A percentile compares a stretch with the other conserved stretches of the same genome.
Evolutionary conservation across 768 basidiomycete species (phyloP).

Genomic region (Collybia sordida): DNA sequence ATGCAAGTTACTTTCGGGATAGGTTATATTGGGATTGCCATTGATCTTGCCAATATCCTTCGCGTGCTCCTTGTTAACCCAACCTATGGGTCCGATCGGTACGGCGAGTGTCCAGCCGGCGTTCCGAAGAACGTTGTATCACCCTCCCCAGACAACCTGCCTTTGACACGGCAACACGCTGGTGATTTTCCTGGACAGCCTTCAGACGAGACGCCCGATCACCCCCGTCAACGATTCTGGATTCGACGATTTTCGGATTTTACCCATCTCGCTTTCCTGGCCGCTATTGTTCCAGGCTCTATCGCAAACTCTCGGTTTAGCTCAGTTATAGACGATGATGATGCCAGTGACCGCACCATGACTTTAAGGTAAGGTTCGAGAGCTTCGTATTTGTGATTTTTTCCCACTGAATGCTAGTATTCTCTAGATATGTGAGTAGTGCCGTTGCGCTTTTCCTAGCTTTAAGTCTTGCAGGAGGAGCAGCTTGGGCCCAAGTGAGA

Average conservation of each 20-base stretch:
- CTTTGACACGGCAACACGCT: neutral
- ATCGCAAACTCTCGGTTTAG: slow-evolving; percentile 21
- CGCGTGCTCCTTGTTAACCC: slow-evolving; percentile 25
- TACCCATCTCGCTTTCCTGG: slow-evolving; percentile 17
- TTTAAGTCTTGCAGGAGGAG: slow-evolving; percentile 14
- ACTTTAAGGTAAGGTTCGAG: slow-evolving; percentile 13
- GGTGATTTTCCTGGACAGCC: neutral
- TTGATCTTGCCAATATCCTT: slow-evolving; percentile 13
- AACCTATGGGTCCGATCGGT: slow-evolving; percentile 10
- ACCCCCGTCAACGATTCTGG: slow-evolving; percentile 24
- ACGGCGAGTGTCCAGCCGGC: neutral
- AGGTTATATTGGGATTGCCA: slow-evolving; percentile 21
- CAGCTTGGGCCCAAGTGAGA: slow-evolving; percentile 18
- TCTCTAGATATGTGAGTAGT: slow-evolving; percentile 26
- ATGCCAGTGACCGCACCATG: slow-evolving; percentile 15
- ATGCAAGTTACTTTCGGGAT: slow-evolving; percentile 22
- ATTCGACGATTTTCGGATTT: slow-evolving; percentile 27
- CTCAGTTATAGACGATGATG: slow-evolving; percentile 10
- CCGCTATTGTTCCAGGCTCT: slow-evolving; percentile 20
- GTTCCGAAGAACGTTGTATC: slow-evolving; percentile 4
- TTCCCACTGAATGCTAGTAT: neutral
- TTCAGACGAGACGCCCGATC: slow-evolving; percentile 11
- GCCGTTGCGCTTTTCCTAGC: slow-evolving; percentile 21
- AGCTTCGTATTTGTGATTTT: neutral
- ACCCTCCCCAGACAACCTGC: neutral